A percentile compares a stretch with the other conserved stretches of the same genome.
Conservation (phyloP, 2,329 filamentous ascomycete genomes). For the Colletotrichum musicola region DNA sequence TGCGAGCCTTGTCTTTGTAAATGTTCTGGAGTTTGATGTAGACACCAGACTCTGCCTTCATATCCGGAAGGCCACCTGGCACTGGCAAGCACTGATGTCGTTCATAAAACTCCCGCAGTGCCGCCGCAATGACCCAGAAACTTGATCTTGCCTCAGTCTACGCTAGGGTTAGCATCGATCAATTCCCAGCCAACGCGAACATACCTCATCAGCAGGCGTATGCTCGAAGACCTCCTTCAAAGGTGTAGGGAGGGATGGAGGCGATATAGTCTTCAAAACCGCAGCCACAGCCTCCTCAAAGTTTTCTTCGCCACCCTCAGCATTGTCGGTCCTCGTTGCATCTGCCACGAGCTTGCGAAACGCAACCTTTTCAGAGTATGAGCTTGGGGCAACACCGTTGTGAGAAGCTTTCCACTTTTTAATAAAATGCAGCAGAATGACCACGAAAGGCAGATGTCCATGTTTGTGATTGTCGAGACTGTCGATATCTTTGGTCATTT, state of each 20-base stretch:
- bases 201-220: constrained; percentile 63
- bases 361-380: constrained; percentile 86
- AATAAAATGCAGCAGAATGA: constrained; percentile 85
- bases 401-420: constrained; percentile 82
- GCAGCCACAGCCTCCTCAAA: constrained; percentile 92
- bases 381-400: constrained; percentile 75
- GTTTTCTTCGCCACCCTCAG: constrained; percentile 95
- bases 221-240: constrained; percentile 85
- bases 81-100: constrained; percentile 82
- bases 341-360: constrained; percentile 80
- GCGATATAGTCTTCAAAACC: constrained; percentile 87
- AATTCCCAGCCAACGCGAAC: constrained; percentile 55
- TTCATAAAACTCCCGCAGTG: constrained; percentile 81
- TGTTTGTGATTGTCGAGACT: constrained; percentile 82
- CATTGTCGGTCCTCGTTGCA: constrained; percentile 76
- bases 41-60: constrained; percentile 93
- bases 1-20: constrained; percentile 88
- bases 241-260: constrained; percentile 74
- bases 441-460: constrained; percentile 90
- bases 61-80: constrained; percentile 90
- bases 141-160: constrained; percentile 64
- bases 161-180: constrained; percentile 39
- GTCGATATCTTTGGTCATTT: constrained; percentile 78
- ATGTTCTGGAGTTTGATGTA: constrained; percentile 93
- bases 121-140: constrained; percentile 92